Evolutionary conservation across 1,139 yeast species (phyloP), one percentile per base, ranked within the genome.

Genomic region (Lizanozyma gosingica): DNA sequence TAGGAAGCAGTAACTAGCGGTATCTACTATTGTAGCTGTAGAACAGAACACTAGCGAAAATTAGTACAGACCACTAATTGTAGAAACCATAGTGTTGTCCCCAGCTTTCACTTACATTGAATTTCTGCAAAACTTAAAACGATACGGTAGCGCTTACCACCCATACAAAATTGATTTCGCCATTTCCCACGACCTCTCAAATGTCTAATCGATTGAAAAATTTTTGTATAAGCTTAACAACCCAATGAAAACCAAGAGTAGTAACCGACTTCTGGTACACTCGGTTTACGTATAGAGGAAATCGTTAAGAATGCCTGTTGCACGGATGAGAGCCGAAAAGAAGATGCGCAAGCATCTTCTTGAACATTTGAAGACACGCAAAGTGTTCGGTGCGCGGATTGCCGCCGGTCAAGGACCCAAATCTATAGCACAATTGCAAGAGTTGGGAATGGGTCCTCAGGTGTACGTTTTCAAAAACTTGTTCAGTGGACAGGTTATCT

Each of bases 401-500:
- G 75, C 76, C 15, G 29, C 29, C 11, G 29, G 29, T 6, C 9
- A 22, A 6, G 29, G 9, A 22, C 29, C 29, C 29, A 22, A 22
- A 11, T 6, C 29, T 11, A 22, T 22, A 22, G 11, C 29, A 6
- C 29, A 22, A 22, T 22, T 22, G 11, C 29, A 22, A 22, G 29
- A 22, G 29, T 11, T 22, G 11, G 73, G 74, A 11, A 75, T 76
- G 57, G 94, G 90, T 2, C 96, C 97, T 8, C 87, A 83, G 54
- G 83, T 90, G 18, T 86, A 73, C 56, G 62, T 87, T 40, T 90
- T 84, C 67, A 78, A 94, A 56, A 88, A 90, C 66, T 64, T 86
- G 41, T 94, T 86, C 61, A 73, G 83, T 35, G 97, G 97, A 4
- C 97, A 90, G 64, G 94, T 88, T 16, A 63, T 86, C 36, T 90